Evolutionary conservation across 177 flowering plant species (phyloP).

Genomic region (Telopea speciosissima): DNA sequence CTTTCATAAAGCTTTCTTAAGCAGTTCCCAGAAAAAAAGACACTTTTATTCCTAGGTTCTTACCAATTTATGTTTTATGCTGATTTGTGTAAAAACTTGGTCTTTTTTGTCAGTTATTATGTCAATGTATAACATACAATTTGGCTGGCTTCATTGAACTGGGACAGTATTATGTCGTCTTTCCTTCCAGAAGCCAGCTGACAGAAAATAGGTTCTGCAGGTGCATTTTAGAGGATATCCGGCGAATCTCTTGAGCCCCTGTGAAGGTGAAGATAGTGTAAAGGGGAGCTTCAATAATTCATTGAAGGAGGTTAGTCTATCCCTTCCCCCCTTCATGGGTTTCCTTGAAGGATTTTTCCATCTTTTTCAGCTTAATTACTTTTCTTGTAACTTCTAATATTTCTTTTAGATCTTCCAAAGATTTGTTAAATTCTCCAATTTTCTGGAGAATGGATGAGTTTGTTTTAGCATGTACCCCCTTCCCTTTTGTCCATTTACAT

Average conservation of each 20-base stretch:
- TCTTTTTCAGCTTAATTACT: neutral
- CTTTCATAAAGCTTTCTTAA: too few relatives aligned
- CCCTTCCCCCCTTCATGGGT: neutral
- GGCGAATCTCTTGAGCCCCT: slow-evolving; percentile 59
- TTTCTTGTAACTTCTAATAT: neutral
- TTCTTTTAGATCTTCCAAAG: neutral
- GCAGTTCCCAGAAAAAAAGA: too few relatives aligned
- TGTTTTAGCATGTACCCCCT: neutral
- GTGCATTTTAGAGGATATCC: slow-evolving; percentile 98
- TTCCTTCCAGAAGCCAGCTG: slow-evolving; percentile 8
- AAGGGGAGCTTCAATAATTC: slow-evolving; percentile 97
- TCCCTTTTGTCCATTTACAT: neutral
- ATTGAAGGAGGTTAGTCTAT: slow-evolving; percentile 71
- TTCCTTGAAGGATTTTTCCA: neutral
- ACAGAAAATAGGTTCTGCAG: slow-evolving; percentile 30
- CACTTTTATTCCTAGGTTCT: neutral
- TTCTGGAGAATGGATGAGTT: neutral
- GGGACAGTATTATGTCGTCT: neutral
- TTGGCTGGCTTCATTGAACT: neutral
- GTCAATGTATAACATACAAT: slow-evolving; percentile 2
- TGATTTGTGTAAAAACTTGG: neutral
- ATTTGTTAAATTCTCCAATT: neutral
- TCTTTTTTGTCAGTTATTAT: neutral
- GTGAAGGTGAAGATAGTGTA: slow-evolving; percentile 88
- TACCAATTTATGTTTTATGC: too few relatives aligned